Evolutionary conservation across 148 eudicot species (phyloP), one percentile per base, ranked within the genome.

Genomic region (Rhododendron henanense): DNA sequence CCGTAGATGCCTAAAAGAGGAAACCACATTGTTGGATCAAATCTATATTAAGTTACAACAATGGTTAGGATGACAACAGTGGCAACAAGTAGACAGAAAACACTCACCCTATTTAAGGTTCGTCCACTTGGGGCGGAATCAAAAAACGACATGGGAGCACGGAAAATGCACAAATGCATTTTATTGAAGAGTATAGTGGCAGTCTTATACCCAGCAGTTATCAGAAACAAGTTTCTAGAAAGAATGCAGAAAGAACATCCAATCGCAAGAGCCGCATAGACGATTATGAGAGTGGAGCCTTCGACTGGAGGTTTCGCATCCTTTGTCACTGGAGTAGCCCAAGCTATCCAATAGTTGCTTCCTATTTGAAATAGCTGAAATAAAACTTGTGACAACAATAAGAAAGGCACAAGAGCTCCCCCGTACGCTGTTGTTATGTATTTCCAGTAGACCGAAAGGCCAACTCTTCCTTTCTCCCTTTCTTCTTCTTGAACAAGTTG

Each of bases 401-500:
- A 88, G 81, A 93, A 81, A 39, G 95, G 94, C 21, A 93, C 91
- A 78, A 93, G 88, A 71, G 89, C 90, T 61, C 95, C 95, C 55
- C 92, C 89, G 67, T 91, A 89, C 31, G 94, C 95, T 78, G 91
- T 93, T 48, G 94, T 93, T 51, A 92, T 69, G 23, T 85, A 92
- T n/a, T 90, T 92, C 94, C 94, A 93, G 86, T 93, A 93, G 21
- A 93, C 88, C 23, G 88, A 74, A 85, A 89, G 84, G 9, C 93
- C 95, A 53, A 93, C 95, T 85, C 88, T 87, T 13, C 95, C 95
- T 74, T 92, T 92, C 87, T 92, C 94, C 81, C 94, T 87, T 88
- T 93, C 95, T 87, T 93, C 95, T 75, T 92, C 95, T 87, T 93
- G 93, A 79, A 93, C 90, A 79, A 93, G 89, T 85, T 93, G 95